Evolutionary conservation across 176 grass and related monocot species (phyloP).

Genomic region (Zea mays): DNA sequence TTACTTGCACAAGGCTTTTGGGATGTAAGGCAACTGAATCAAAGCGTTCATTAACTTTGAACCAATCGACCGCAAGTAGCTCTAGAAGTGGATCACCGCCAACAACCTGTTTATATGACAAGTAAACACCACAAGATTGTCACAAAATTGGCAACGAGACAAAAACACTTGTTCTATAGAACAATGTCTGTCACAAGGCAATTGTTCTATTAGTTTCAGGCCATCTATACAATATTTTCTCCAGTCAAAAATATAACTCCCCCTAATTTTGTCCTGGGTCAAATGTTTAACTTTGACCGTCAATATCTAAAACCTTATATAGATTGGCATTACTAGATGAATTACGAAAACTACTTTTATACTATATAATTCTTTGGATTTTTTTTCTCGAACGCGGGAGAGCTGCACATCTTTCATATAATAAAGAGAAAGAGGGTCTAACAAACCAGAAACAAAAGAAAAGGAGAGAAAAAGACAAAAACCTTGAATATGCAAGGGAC

Average conservation of each 20-base stretch:
- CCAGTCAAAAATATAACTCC: background rate
- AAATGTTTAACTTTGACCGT: background rate
- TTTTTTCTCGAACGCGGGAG: too few relatives aligned
- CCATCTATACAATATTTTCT: slow-evolving; percentile 12
- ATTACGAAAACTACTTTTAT: background rate
- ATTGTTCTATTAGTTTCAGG: background rate
- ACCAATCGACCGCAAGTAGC: slow-evolving; percentile 94
- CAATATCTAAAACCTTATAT: background rate
- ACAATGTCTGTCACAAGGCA: slow-evolving; percentile 24
- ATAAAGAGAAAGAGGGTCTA: too few relatives aligned
- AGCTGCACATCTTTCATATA: too few relatives aligned
- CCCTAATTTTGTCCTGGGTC: background rate
- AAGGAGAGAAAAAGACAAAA: too few relatives aligned
- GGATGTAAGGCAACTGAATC: slow-evolving; percentile 84
- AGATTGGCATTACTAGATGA: background rate
- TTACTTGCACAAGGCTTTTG: slow-evolving; percentile 93
- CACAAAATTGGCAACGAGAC: slow-evolving; percentile 25
- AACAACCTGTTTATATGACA: slow-evolving; percentile 58
- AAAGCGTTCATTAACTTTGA: slow-evolving; percentile 73
- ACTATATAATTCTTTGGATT: background rate
- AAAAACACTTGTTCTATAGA: slow-evolving; percentile 15
- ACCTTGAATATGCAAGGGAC: too few relatives aligned
- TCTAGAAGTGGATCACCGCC: slow-evolving; percentile 91
- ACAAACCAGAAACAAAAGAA: too few relatives aligned
- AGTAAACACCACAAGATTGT: slow-evolving; percentile 1